A percentile compares a stretch with the other conserved stretches of the same genome.
Conservation (phyloP, 371 early-diverging fungal genomes). For the Coemansia sp. region DNA sequence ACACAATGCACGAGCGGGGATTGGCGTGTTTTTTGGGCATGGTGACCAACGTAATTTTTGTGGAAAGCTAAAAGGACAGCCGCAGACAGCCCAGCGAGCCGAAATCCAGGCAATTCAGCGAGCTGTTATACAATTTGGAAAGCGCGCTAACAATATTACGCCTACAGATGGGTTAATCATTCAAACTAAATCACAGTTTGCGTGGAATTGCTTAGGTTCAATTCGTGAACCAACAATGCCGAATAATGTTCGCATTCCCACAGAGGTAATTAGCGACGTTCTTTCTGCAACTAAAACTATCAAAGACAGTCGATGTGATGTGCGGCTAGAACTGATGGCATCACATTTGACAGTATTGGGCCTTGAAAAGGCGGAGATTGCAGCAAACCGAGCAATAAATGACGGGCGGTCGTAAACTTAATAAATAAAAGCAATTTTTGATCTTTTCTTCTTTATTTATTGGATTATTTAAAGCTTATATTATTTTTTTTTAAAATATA, state of each 20-base stretch:
- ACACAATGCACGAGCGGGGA: background rate
- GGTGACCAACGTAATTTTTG: background rate
- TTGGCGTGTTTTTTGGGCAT: background rate
- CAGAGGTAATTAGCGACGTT: background rate
- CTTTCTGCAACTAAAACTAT: background rate
- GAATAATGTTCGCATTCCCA: background rate
- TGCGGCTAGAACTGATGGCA: background rate
- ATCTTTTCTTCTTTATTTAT: background rate
- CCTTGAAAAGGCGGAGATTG: background rate
- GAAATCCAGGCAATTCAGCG: background rate
- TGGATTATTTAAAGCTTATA: background rate
- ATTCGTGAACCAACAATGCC: background rate
- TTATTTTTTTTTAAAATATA: background rate
- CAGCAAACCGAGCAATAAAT: background rate
- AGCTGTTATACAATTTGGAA: background rate
- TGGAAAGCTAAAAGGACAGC: background rate
- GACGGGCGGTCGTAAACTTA: background rate
- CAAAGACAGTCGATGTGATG: background rate
- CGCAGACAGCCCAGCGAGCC: background rate
- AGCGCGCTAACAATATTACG: background rate
- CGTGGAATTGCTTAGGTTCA: background rate
- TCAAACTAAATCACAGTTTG: background rate
- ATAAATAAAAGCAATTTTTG: background rate
- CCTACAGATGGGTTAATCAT: background rate
- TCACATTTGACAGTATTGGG: background rate